These are phyloP conservation scores for Verticillium tricorpus DNA, from an alignment of 2,329 filamentous ascomycete genomes.

Conservation along the genomic window DNA sequence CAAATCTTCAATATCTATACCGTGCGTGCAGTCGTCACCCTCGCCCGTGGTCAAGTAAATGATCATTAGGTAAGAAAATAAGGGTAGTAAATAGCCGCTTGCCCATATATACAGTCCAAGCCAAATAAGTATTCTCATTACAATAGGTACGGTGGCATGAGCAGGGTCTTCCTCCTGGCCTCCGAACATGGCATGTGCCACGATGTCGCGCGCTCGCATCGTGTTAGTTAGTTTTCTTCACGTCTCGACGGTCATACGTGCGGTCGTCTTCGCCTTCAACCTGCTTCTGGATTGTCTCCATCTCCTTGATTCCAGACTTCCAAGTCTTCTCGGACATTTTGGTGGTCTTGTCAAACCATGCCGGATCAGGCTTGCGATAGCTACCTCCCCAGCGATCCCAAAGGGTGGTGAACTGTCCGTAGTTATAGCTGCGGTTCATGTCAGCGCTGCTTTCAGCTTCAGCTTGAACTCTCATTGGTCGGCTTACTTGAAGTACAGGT, in stretches of 20 bases:
- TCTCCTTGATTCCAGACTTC: constrained; percentile 55
- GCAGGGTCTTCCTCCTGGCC: too few species aligned
- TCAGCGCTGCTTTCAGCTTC: background rate
- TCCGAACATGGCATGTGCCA: too few species aligned
- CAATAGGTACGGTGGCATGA: background rate
- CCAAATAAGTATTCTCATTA: constrained; percentile 6
- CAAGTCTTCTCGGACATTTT: constrained; percentile 68
- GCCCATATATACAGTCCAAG: background rate
- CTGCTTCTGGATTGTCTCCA: constrained; percentile 53
- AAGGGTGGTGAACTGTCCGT: constrained; percentile 71
- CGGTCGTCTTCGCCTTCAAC: constrained; percentile 33
- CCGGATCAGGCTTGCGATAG: constrained; percentile 68
- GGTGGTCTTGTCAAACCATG: constrained; percentile 64
- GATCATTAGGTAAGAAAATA: background rate
- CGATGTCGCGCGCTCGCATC: background rate
- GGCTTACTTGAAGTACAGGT: constrained; percentile 41
- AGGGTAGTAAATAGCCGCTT: background rate
- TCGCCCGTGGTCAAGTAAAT: background rate
- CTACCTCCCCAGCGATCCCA: constrained; percentile 71
- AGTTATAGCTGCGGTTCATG: constrained; percentile 53
- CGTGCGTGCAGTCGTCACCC: background rate
- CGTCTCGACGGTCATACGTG: constrained; percentile 13
- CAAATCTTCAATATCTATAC: too few species aligned
- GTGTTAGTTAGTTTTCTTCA: constrained; percentile 14
- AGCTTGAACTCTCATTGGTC: background rate